Evolutionary conservation across 805 yeast genomes (phyloP).

Genomic region (Schwanniomyces sp.): DNA sequence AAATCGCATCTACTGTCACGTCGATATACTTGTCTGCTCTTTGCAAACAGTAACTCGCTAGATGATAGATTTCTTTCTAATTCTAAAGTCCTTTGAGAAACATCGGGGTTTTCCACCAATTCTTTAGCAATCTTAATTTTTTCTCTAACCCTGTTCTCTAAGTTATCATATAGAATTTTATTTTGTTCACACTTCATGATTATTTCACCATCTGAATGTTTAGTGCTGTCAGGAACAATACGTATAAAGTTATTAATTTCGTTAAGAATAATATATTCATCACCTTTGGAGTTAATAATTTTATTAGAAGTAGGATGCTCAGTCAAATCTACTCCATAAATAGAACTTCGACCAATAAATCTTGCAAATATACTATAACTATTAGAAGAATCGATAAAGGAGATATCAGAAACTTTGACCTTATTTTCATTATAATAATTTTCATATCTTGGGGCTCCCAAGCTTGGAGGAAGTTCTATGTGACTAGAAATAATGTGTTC

Average conservation of each 20-base stretch:
- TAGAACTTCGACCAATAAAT: constrained; percentile 38
- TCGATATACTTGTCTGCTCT: constrained; percentile 20
- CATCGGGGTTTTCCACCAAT: constrained; percentile 13
- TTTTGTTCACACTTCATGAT: constrained; percentile 15
- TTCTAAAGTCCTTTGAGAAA: constrained; percentile 10
- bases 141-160: constrained; percentile 26
- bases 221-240: constrained; percentile 21
- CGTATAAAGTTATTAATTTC: constrained; percentile 25
- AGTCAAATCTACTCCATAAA: constrained; percentile 20
- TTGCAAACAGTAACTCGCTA: constrained; percentile 4
- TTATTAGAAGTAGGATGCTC: constrained; percentile 17
- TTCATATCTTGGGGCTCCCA: constrained; percentile 22
- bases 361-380: constrained; percentile 35
- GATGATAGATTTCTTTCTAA: constrained; percentile 9
- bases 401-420: constrained; percentile 25
- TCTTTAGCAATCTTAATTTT: constrained; percentile 23
- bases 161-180: constrained; percentile 20
- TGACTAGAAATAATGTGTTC: constrained; percentile 30
- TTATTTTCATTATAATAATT: constrained; percentile 4
- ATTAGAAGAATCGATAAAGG: constrained; percentile 22
- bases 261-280: constrained; percentile 40
- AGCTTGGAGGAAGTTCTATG: constrained; percentile 35
- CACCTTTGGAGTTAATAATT: constrained; percentile 34
- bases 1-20: constrained; percentile 5
- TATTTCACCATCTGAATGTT: constrained; percentile 13